Evolutionary conservation across 2,329 filamentous ascomycete species (phyloP), one percentile per base, ranked within the genome.

Genomic region (Colletotrichum siamense): DNA sequence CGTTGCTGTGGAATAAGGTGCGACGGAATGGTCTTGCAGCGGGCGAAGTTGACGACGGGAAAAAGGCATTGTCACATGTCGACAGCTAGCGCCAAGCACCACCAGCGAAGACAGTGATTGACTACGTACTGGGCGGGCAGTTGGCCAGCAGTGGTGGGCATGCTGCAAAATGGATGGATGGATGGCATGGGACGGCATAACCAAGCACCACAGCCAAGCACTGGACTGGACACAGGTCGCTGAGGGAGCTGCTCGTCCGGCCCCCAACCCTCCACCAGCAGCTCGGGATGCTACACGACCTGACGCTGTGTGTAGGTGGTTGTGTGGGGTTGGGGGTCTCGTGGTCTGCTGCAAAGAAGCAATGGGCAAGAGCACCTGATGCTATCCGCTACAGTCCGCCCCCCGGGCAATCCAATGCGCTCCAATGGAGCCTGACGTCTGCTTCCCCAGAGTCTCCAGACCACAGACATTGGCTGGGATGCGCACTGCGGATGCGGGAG

Each of bases 11-110:
- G 18, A 62, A 62, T 62, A 61, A 44, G 18, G 26, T 61, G 26
- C 16, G 57, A 32, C 6, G 57, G 59, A 32, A 24, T 62, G 55
- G 55, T 24, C 18, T 32, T n/a, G 49, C 15, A 36, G 36, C 22
- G 28, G 32, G n/a, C n/a, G 64, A 18, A 32, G 39, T 52, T 28
- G 18, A 30, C 18, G 63, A 28, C n/a, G 32, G 32, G 57, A 39
- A 49, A 59, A 71, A 64, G 34, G 49, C 61, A 71, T 69, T 76
- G 32, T 77, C 76, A 76, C 76, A 77, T 77, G 76, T 76, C 73
- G 55, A n/a, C 57, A 75, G 62, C 57, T 75, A 57, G 64, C 64
- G 44, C 59, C 73, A 57, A 61, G 71, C 44, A 22, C n/a, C 16
- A 36, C 59, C 26, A 52, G 28, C 15, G 68, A 52, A 13, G 44